These are phyloP conservation scores for Cardiospermum halicacabum DNA, from an alignment of 345 rosid genomes.

Conservation along the genomic window DNA sequence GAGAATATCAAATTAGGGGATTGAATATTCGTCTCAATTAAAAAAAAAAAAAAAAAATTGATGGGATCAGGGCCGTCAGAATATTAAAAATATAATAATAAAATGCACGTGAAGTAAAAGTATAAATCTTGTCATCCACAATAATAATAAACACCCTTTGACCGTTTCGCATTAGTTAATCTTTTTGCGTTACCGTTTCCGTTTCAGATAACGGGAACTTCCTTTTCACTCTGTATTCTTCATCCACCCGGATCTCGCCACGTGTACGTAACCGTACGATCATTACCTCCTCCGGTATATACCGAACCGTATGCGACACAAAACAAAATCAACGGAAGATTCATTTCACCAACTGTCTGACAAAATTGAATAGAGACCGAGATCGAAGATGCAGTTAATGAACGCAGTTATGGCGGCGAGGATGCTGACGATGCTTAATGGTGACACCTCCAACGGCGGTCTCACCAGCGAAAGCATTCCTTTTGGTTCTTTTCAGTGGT, in stretches of 20 bases:
- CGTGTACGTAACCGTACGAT: not conserved
- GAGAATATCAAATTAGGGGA: too few species aligned
- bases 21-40: too few species aligned
- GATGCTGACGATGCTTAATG: slow-evolving; percentile 35
- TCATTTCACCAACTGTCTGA: not conserved
- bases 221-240: too few species aligned
- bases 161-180: too few species aligned
- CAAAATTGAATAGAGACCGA: not conserved
- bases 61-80: too few species aligned
- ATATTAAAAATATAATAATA: too few species aligned
- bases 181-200: too few species aligned
- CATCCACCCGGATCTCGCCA: slow-evolving; percentile 3
- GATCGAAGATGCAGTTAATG: slow-evolving; percentile 45
- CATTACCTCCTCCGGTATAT: not conserved
- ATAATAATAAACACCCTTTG: too few species aligned
- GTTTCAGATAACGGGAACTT: not conserved
- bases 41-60: too few species aligned
- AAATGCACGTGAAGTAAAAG: too few species aligned
- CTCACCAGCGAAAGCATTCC: slow-evolving; percentile 29
- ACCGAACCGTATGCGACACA: not conserved
- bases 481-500: slow-evolving; percentile 58
- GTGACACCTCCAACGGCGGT: slow-evolving; percentile 24
- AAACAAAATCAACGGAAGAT: not conserved
- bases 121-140: too few species aligned
- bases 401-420: slow-evolving; percentile 62